Evolutionary conservation across 2,329 filamentous ascomycete genomes (phyloP), one percentile per base, ranked within the genome.

Genomic region (Pseudocercospora musae): DNA sequence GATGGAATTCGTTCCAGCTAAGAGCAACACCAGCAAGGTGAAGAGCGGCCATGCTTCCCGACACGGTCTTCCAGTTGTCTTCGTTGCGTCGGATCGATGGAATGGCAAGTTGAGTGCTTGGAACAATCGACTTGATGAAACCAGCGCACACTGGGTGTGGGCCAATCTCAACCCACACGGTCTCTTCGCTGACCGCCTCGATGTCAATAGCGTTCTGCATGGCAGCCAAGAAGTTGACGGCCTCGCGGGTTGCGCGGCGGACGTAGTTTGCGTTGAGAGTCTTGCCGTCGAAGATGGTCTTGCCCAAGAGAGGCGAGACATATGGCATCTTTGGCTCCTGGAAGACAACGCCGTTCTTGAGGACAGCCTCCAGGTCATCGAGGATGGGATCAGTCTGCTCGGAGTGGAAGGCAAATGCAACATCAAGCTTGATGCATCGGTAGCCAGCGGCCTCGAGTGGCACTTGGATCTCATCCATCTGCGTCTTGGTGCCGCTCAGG

Each of bases 1-100:
- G 73, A 27, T 82, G 75, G 66, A 82, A 87, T 70, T 87, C 86
- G 54, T 82, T 80, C 86, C 87, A 91, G 66, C 85, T 76, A 23
- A 90, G 74, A 3, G 79, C 74, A 1, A 87, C 67, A 0, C 87
- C 87, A 1, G 76, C 78, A 1, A 72, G 72, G 71, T 90, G 81
- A 0, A 90, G 75, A 0, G 78, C 74, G 58, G 78, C 78, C 37
- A 86, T 71, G 55, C 74, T 82, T 4, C 71, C 66, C 2, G 79
- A 75, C 2, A 89, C 71, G 0, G 82, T 84, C 65, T 78, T 81
- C 78, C 83, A 87, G 31, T 62, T 48, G 18, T 54, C 49, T 25
- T 63, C 57, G 9, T 48, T 46, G 5, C 60, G 61, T 10, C 62
- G 65, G 4, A 67, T 25, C 8, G 63, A 59, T 18, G 60, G 55